Percentiles rank a stretch among this genome's conserved stretches.
These are phyloP conservation scores for Penicillium silybi DNA, from an alignment of 495 filamentous ascomycete species.

Conservation along the genomic window DNA sequence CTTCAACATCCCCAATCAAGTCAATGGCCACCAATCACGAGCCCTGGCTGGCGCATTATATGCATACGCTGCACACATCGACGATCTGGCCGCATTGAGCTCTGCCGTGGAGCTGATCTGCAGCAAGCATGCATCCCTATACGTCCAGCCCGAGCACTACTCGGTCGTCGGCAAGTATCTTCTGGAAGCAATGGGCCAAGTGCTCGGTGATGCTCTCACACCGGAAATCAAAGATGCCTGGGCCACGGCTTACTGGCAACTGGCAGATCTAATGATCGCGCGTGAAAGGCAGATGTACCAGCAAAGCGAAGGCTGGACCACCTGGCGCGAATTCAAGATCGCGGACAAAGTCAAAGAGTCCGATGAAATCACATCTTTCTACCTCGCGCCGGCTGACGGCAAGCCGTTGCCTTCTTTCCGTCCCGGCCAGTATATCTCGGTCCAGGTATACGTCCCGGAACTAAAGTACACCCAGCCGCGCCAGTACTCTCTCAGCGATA, in stretches of 20 bases:
- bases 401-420: conserved; percentile 55
- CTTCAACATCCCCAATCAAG: conserved; percentile 66
- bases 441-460: conserved; percentile 54
- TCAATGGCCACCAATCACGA: conserved; percentile 58
- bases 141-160: conserved; percentile 65
- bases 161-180: conserved; percentile 64
- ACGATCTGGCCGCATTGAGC: conserved; percentile 58
- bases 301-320: conserved; percentile 52
- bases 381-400: conserved; percentile 62
- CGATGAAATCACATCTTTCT: conserved; percentile 66
- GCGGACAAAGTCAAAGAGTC: conserved; percentile 58
- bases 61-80: conserved; percentile 68
- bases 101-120: conserved; percentile 68
- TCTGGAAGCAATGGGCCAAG: conserved; percentile 61
- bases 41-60: conserved; percentile 65
- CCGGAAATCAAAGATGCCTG: conserved; percentile 65
- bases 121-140: conserved; percentile 70
- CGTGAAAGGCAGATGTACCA: conserved; percentile 59
- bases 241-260: conserved; percentile 65
- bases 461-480: conserved; percentile 59
- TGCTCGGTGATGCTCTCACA: conserved; percentile 65
- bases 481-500: conserved; percentile 70
- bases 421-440: conserved; percentile 68
- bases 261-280: conserved; percentile 66
- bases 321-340: conserved; percentile 66